phyloP scores from a whole-genome alignment of 441 rosid species.

The Pelargonium myrrhifolium region DNA sequence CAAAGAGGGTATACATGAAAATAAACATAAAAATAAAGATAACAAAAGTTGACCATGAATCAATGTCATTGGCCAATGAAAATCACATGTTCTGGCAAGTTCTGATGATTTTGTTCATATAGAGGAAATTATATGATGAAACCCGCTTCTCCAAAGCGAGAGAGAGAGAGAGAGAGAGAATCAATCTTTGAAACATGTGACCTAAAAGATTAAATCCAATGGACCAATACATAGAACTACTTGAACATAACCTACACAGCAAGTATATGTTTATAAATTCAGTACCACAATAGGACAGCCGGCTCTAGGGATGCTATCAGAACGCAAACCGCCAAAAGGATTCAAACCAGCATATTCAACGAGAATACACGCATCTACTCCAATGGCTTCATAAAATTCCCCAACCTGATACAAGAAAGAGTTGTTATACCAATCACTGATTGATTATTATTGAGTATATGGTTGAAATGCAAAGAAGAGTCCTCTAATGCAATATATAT shows the following conservation, averaged over 20 bases:
- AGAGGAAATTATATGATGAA: not conserved
- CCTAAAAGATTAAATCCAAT: too few species aligned
- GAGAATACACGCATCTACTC: constrained; percentile 94
- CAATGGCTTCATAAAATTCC: constrained; percentile 92
- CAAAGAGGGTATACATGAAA: not conserved
- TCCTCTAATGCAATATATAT: not conserved
- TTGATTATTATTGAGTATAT: not conserved
- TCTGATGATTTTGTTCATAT: not conserved
- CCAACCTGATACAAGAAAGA: constrained; percentile 59
- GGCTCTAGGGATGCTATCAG: constrained; percentile 88
- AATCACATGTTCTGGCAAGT: not conserved
- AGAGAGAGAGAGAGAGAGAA: too few species aligned
- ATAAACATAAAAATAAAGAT: constrained; percentile 2
- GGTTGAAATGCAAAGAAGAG: not conserved
- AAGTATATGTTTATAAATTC: constrained; percentile 8
- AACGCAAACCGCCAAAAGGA: constrained; percentile 93
- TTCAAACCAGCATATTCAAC: constrained; percentile 97
- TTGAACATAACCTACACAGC: not conserved
- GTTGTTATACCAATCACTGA: constrained; percentile 7
- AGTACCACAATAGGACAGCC: constrained; percentile 96
- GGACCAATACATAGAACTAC: too few species aligned
- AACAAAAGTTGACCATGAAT: not conserved
- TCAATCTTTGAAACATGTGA: too few species aligned
- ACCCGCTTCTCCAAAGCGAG: too few species aligned
- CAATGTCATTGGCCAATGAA: not conserved